Base-by-base conservation (phyloP, 768 basidiomycete species). In the Termitomyces sp. region DNA sequence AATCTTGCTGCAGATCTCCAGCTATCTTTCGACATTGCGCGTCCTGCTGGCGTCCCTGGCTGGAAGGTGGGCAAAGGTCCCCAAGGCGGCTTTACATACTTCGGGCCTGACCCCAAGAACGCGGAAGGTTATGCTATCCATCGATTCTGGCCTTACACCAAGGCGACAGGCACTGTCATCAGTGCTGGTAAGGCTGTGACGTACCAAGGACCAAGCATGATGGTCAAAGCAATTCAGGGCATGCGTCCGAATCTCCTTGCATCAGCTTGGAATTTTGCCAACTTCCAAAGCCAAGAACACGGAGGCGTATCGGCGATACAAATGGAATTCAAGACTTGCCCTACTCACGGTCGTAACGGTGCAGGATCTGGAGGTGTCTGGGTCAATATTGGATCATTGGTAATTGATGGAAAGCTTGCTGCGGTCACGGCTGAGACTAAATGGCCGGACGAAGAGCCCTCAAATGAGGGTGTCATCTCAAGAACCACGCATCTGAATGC, bases 171-270 rank as follows among this genome's bases (percentile, higher is more conserved):
- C 5, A 80, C 83, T 62, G 66, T 95, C 70, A 82, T 90, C 49
- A 70, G 76, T 61, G 80, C 84, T 33, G 91, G 90, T 45, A 72
- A 82, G 57, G 87, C 87, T 6, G 72, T 75, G 55, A 50, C 75
- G 8, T 72, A 84, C 55, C 70, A 80, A 33, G 90, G 89, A 45
- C 74, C 80, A 38, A 92, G 92, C 30, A 91, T 94, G 88, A 86
- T 96, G 70, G 81, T 95, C 20, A 92, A 96, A 71, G 96, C 96
- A 46, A 97, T 98, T 69, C 96, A 98, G 70, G 97, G 96, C 70
- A 96, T 99, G 93, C 84, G 94, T 8, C 94, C 96, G 50, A 91
- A 99, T 72, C 81, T 93, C 56, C 85, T 97, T 65, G 97, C 97
- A 14, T 78, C 91, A 20, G 74, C 88, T 9, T 99, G 97, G 97